Base-by-base conservation (phyloP, 352 stramenopile genomes). In the Globisporangium ultimum region DNA sequence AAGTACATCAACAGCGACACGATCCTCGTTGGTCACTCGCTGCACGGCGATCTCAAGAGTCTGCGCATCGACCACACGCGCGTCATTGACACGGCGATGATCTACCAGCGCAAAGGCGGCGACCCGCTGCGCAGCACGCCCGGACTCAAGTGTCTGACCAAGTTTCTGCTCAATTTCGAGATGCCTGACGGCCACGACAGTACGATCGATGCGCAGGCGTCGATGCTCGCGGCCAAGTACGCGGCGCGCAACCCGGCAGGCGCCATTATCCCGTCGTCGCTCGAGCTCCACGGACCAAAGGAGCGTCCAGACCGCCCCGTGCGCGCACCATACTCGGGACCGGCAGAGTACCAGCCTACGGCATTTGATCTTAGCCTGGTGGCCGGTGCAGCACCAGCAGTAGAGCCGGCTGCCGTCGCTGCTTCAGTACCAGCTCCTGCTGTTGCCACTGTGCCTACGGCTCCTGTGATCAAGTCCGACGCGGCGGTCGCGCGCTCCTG, bases 141-240 rank as follows among this genome's bases (percentile, higher is more conserved):
- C 2, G 84, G 84, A 18, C 70, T 95, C 14, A 84, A 87, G 47
- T 76, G 80, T 32, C 66, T 95, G 10, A 92, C 86, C 47, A 90
- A 91, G 63, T 85, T 88, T 47, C 57, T 95, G 53, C 68, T 95
- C 9, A 63, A 81, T 13, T 91, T 94, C 55, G 82, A 93, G 41
- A 93, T 95, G 86, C 84, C 86, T 0, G 75, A 87, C 32, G 80
- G 84, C 21, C 86, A 95, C 70, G 87, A 95, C 64, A 91, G 80
- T 85, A 81, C 77, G 15, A 81, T 95, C 52, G 84, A 95, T 70
- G 84, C 87, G 4, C 86, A 95, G 66, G 84, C 79, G 22, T 87
- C 82, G 12, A 95, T 95, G 87, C 72, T 95, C 32, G 82, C 84
- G 12, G 87, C 87, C 63, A 93, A 92, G 65, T 89, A 92, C 63